Conservation (phyloP, 805 yeast species). For the Saturnispora galanensis region DNA sequence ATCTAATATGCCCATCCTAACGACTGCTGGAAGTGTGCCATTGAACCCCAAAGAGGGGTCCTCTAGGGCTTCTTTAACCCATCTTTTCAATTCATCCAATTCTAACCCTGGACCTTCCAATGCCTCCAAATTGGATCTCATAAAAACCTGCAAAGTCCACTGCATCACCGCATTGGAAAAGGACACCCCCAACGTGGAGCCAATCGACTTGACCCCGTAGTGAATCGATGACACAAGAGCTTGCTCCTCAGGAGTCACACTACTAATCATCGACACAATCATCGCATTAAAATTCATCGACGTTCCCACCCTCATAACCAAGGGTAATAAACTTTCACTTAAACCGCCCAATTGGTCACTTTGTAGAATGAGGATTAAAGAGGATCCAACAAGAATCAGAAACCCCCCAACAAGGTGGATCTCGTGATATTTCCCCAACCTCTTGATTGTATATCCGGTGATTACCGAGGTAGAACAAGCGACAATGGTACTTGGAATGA, state of each 20-base stretch:
- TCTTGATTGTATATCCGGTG: slow-evolving; percentile 56
- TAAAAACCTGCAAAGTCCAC: neutral
- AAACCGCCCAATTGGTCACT: slow-evolving; percentile 11
- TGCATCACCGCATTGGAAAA: slow-evolving; percentile 31
- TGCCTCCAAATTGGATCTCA: neutral
- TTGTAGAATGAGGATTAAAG: slow-evolving; percentile 20
- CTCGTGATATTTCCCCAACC: slow-evolving; percentile 52
- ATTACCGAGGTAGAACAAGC: slow-evolving; percentile 58
- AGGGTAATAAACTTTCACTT: slow-evolving; percentile 34
- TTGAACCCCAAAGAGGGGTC: too few species aligned
- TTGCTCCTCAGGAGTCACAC: slow-evolving; percentile 57
- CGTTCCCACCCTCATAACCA: slow-evolving; percentile 54
- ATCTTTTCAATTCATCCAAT: neutral
- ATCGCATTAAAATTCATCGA: slow-evolving; percentile 61
- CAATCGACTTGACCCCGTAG: slow-evolving; percentile 52
- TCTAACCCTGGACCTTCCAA: neutral
- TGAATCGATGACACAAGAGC: slow-evolving; percentile 84
- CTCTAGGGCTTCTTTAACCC: neutral
- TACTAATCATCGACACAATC: slow-evolving; percentile 60
- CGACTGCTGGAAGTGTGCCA: too few species aligned
- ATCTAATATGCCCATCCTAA: too few species aligned
- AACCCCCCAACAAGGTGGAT: slow-evolving; percentile 28
- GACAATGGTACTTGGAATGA: slow-evolving; percentile 51
- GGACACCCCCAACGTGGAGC: slow-evolving; percentile 43
- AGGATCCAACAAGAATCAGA: slow-evolving; percentile 41